Evolutionary conservation across 2,329 filamentous ascomycete species (phyloP), one percentile per base, ranked within the genome.

Genomic region (Talaromyces piceae): DNA sequence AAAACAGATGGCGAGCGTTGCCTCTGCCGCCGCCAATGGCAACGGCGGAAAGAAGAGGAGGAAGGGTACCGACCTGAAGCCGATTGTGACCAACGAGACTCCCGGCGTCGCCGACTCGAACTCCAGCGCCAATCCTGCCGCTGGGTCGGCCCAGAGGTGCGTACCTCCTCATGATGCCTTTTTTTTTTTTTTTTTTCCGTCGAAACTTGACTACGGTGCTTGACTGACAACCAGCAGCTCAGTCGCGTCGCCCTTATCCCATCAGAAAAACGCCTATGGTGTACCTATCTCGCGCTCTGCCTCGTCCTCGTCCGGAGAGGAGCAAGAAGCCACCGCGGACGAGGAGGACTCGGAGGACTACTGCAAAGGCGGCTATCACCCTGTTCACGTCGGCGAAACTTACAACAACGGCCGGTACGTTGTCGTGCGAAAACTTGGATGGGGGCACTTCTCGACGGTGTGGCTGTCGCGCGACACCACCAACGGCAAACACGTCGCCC

Each of bases 281-380:
- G 49, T 66, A 68, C 64, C 75, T 75, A 75, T 78, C 82, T 84
- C 74, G 77, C 79, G 84, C 61, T 91, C 89, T 56, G 87, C 88
- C 54, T 86, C 86, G 48, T 81, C 83, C 51, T 87, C 87, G 44
- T 84, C 82, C 61, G 90, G 91, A 72, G 91, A 95, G 68, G 79
- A 82, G 61, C 82, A 86, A 70, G 91, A 96, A 64, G 91, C 93
- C 67, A 95, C 91, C 33, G 91, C 91, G 65, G 93, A 97, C 68
- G 93, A 98, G 74, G 93, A 98, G 73, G 93, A 98, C 72, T 95
- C 89, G 45, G 91, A 97, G 73, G 93, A 98, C 72, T 98, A 98
- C 76, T 96, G 91, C 81, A 97, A 97, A 74, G 93, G 93, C 64
- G 93, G 93, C 55, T 98, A 97, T 71, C 93, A 98, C 67, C 93